Percentiles rank a stretch among this genome's conserved stretches.
phyloP scores from a whole-genome alignment of 1,284 basidiomycete species.

The Trichosporon sp. region DNA sequence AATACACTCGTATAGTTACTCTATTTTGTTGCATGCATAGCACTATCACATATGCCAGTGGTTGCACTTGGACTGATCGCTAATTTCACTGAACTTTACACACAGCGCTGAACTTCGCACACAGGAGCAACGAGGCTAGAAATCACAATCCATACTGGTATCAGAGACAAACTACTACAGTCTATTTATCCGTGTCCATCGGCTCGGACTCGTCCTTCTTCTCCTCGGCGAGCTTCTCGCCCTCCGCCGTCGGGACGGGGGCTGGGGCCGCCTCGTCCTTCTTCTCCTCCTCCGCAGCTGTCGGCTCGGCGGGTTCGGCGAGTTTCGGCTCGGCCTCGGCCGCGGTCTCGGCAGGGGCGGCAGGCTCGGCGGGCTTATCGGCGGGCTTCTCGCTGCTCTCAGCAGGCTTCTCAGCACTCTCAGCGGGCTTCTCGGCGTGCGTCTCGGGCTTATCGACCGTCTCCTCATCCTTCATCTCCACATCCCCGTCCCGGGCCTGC shows the following conservation, averaged over 20 bases:
- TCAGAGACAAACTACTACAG: conserved; percentile 10
- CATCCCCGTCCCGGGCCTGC: conserved; percentile 18
- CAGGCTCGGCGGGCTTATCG: neutral
- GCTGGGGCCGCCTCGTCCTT: neutral
- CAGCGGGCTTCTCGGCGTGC: neutral
- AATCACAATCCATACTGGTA: conserved; percentile 18
- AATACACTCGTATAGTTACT: neutral
- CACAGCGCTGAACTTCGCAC: no score
- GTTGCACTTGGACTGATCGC: no score
- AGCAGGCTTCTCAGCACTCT: neutral
- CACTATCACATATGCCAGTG: conserved; percentile 2
- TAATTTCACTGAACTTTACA: no score
- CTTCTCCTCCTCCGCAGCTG: neutral
- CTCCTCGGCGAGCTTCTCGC: neutral
- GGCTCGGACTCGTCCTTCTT: conserved; percentile 11
- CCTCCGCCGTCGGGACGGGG: neutral
- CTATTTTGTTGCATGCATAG: conserved; percentile 18
- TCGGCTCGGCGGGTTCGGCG: neutral
- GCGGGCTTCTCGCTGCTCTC: neutral
- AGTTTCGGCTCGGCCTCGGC: no score
- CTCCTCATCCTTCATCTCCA: conserved; percentile 8
- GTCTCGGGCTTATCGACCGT: neutral
- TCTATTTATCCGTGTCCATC: conserved; percentile 16
- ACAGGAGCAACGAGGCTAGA: neutral
- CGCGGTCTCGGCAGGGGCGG: no score